Evolutionary conservation across 257 asterid species (phyloP).

Genomic region (Przewalskia tangutica): DNA sequence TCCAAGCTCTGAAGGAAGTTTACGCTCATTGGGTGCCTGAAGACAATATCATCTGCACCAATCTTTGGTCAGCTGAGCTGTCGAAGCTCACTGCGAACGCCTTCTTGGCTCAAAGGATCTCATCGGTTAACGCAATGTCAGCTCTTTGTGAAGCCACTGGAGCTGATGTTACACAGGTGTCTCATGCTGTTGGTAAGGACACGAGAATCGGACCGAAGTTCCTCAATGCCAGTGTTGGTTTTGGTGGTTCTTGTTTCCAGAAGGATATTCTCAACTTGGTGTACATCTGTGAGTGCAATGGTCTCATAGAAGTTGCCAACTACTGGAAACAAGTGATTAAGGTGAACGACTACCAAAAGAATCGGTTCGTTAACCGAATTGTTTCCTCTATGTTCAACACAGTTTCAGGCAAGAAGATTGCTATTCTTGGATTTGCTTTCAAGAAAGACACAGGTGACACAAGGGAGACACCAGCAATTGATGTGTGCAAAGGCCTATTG

Average conservation of each 20-base stretch:
- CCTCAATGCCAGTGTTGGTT: slow-evolving; percentile 38
- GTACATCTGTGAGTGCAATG: slow-evolving; percentile 42
- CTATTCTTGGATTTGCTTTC: slow-evolving; percentile 34
- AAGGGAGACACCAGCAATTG: slow-evolving; percentile 39
- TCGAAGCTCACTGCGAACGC: slow-evolving; percentile 30
- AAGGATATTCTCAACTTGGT: slow-evolving; percentile 38
- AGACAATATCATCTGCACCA: slow-evolving; percentile 14
- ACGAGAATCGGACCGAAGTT: slow-evolving; percentile 35
- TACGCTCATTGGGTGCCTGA: slow-evolving; percentile 22
- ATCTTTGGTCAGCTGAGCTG: slow-evolving; percentile 25
- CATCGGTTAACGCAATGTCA: slow-evolving; percentile 37
- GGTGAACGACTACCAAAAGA: slow-evolving; percentile 39
- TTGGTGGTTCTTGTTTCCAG: slow-evolving; percentile 46
- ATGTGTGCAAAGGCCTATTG: slow-evolving; percentile 34
- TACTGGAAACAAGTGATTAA: slow-evolving; percentile 41
- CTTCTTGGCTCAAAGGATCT: slow-evolving; percentile 25
- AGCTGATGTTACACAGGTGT: slow-evolving; percentile 32
- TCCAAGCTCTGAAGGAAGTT: slow-evolving; percentile 16
- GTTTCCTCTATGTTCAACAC: slow-evolving; percentile 43
- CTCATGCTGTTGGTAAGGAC: slow-evolving; percentile 37
- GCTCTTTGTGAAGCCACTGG: slow-evolving; percentile 38
- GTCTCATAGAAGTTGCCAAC: slow-evolving; percentile 33
- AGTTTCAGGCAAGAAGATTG: slow-evolving; percentile 31
- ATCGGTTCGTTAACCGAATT: slow-evolving; percentile 29
- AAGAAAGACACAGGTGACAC: slow-evolving; percentile 42